Evolutionary conservation across 495 filamentous ascomycete genomes (phyloP).

Genomic region (Xylaria curta): DNA sequence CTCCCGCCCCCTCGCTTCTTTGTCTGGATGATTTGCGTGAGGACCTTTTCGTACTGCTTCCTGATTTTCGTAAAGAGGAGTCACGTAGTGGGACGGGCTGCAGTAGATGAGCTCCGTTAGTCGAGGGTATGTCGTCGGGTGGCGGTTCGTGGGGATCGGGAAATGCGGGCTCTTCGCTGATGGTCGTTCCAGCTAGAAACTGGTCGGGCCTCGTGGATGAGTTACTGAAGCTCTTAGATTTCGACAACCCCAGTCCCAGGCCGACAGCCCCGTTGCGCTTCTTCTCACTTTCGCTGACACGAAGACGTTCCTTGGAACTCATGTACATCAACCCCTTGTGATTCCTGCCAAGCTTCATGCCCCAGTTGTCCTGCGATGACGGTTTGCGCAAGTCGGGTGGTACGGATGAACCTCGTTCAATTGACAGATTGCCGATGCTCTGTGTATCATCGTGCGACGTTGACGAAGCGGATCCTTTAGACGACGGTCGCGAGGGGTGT

Average conservation of each 20-base stretch:
- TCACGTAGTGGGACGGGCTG: constrained; percentile 69
- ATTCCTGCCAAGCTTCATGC: constrained; percentile 56
- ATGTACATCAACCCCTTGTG: constrained; percentile 64
- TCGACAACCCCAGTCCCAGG: constrained; percentile 26
- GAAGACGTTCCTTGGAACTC: constrained; percentile 63
- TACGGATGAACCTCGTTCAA: constrained; percentile 58
- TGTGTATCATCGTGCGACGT: constrained; percentile 57
- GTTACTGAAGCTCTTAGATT: constrained; percentile 42
- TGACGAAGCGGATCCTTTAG: constrained; percentile 55
- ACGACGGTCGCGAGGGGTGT: constrained; percentile 57
- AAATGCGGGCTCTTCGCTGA: constrained; percentile 54
- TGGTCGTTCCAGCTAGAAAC: constrained; percentile 58
- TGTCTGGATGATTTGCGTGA: constrained; percentile 46
- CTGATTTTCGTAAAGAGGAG: constrained; percentile 69
- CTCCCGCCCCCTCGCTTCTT: constrained; percentile 43
- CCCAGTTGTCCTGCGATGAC: constrained; percentile 60
- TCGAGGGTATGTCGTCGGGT: constrained; percentile 28
- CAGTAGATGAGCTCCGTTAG: constrained; percentile 33
- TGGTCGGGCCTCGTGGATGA: constrained; percentile 49
- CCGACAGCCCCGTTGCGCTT: constrained; percentile 53
- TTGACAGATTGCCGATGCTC: constrained; percentile 65
- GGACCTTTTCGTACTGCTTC: constrained; percentile 46
- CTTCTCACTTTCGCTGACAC: constrained; percentile 59
- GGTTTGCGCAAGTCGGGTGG: constrained; percentile 51
- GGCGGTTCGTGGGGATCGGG: constrained; percentile 32